Base-by-base conservation (phyloP, 257 asterid species). In the Nicotiana tabacum region DNA sequence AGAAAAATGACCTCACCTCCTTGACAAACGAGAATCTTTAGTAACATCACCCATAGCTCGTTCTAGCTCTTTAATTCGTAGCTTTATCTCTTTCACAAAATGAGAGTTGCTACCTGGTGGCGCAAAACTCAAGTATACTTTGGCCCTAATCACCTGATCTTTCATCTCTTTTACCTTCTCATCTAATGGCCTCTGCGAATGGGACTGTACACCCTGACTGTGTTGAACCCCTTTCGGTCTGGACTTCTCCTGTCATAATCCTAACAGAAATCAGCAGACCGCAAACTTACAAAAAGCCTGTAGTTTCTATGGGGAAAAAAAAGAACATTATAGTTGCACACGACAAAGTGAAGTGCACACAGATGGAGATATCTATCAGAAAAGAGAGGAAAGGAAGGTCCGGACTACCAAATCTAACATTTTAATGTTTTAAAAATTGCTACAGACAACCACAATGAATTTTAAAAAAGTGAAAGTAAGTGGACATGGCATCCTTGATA, bases 91-190 rank as follows among this genome's bases (percentile, higher is more conserved):
- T 88, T 90, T 96, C 78, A 90, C 92, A 81, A 93, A 79, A 88
- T 93, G 98, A 84, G 97, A 91, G 81, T 87, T 96, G 89, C 93
- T 91, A 85, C 83, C 91, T 83, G 91, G 80, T 43, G 95, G 91
- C 37, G 91, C 79, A 66, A 96, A 90, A 82, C 76, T 90, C 83
- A 94, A 67, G 87, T 93, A 96, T 48, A 87, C 90, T 86, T 85
- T 96, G 66, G 96, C 98, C 92, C 97, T 90, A 80, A 96, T 88
- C 86, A 93, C 84, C 88, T 91, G 98, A 86, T 94, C 98, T 88
- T 89, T 93, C 92, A 94, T 93, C 92, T 94, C 95, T 86, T 88
- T 91, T 82, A 91, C 82, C 91, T 83, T 94, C 91, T 90, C 94
- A 84, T 92, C 97, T 46, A 62, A 35, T 72, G 82, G 77, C 86